A percentile compares a stretch with the other conserved stretches of the same genome.
Evolutionary conservation across 2,329 filamentous ascomycete species (phyloP).

Genomic region (Cadophora sp.): DNA sequence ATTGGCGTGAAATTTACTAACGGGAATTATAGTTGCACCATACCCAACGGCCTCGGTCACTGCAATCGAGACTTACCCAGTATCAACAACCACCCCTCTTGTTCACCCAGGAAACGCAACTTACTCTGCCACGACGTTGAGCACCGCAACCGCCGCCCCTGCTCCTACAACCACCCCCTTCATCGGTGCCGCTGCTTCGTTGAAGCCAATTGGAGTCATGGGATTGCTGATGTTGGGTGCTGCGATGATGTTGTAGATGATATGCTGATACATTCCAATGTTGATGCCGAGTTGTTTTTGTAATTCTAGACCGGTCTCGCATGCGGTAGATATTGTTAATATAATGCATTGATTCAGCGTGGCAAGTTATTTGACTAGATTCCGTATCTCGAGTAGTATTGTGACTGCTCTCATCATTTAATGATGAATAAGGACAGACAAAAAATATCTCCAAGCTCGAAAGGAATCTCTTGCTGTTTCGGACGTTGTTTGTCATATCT

Average conservation of each 20-base stretch:
- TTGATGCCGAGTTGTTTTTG: background rate
- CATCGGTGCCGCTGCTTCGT: background rate
- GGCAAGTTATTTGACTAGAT: too few species aligned
- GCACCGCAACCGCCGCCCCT: background rate
- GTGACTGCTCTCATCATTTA: too few species aligned
- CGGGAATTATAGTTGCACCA: background rate
- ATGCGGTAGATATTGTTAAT: background rate
- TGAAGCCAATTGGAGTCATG: slow-evolving; percentile 8
- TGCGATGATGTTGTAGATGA: slow-evolving; percentile 11
- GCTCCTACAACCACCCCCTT: background rate
- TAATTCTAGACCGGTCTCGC: background rate
- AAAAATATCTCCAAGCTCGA: too few species aligned
- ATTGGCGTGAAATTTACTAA: slow-evolving; percentile 11
- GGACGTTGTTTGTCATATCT: too few species aligned
- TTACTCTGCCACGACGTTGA: background rate
- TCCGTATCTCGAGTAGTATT: too few species aligned
- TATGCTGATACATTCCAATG: background rate
- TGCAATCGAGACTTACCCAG: background rate
- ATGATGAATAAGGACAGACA: too few species aligned
- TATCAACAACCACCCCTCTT: background rate
- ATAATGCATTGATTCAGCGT: too few species aligned
- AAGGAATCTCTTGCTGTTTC: too few species aligned
- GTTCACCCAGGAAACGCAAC: background rate
- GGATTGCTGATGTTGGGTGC: slow-evolving; percentile 12
- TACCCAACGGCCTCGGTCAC: slow-evolving; percentile 2